Base-by-base conservation (phyloP, 2,329 filamentous ascomycete genomes). In the Tympanopsis confertula region DNA sequence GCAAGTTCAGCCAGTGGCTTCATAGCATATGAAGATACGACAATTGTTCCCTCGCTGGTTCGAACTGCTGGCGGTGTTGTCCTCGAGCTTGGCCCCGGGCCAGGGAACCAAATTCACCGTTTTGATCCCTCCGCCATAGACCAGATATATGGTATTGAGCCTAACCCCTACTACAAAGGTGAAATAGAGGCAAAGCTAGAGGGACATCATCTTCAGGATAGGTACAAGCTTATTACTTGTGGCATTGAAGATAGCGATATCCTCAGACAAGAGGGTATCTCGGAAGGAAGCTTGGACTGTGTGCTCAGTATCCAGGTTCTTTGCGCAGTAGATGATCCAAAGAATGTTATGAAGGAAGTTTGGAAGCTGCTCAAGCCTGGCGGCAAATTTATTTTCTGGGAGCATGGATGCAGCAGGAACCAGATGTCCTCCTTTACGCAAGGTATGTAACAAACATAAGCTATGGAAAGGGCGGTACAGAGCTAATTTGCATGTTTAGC, bases 361-460 rank as follows among this genome's bases (percentile, higher is more conserved):
- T 61, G 59, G 43, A 55, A 54, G 37, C 44, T 67, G 19, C 43
- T 68, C 30, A 67, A 60, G 42, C 64, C 63, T 0, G 63, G 63
- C 1, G 63, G 63, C 12, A 57, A 53, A 33, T 60, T 67, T 40
- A 50, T 68, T 19, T 66, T 67, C 39, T 66, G 63, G 58, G 64
- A 68, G 42, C 64, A 67, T 39, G 46, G 44, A 35, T 41, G 43
- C 37, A 58, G 44, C 41, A 38, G 39, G 12, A 42, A 56, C 29
- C 17, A 15, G 26, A 18, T 55, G 15, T 62, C 59, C 3, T 40
- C 38, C 22, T 32, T 44, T 19, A 48, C 40, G 14, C 55, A 59
- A 48, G 43, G 55, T 57, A 45, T 35, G 51, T 48, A 5, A 26
- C 18, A 33, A 24, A 37, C 29, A 35, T 28, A 32, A 35, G 38